Base-by-base conservation (phyloP, 2,329 filamentous ascomycete genomes). In the Bipolaris victoriae region DNA sequence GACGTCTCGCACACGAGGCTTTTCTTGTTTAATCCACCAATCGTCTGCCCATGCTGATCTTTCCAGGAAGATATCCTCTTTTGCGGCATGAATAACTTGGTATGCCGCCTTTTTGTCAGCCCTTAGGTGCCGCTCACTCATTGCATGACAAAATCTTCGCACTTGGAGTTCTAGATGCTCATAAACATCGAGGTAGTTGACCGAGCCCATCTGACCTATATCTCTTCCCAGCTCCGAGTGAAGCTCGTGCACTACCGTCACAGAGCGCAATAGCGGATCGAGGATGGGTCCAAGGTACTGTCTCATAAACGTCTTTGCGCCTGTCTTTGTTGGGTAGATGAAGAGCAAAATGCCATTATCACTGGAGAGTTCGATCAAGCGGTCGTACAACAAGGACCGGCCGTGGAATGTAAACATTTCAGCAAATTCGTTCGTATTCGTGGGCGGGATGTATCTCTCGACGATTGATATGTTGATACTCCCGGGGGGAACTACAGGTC, bases 11-110 rank as follows among this genome's bases (percentile, higher is more conserved):
- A 88, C 82, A 13, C 86, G 80, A 10, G 81, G 78, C 64, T 85
- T 85, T 68, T 88, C 86, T 67, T 89, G 86, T 66, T 86, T 84
- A 44, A 85, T 82, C 79, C 84, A 88, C 86, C 86, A 88, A 54
- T 87, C 83, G 31, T 74, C 72, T 9, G 82, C 80, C 86, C 86
- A 89, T 2, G 82, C 78, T 18, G 79, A 76, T 26, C 84, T 78
- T 49, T 82, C 80, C 2, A 88, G 74, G 1, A 76, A 64, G 15
- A 84, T 80, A 52, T 80, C 78, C 37, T 84, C 79, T 57, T 79
- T 82, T 4, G 81, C 78, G 1, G 84, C 78, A 61, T 86, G 80
- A 1, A 82, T 76, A 2, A 86, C 60, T 20, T 73, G 83, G 57
- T 75, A 78, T 1, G 70, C 78, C 52, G 70, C 65, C 64, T 76